Evolutionary conservation across 306 rosid species (phyloP), one percentile per base, ranked within the genome.

Genomic region (Acmispon strigosus): DNA sequence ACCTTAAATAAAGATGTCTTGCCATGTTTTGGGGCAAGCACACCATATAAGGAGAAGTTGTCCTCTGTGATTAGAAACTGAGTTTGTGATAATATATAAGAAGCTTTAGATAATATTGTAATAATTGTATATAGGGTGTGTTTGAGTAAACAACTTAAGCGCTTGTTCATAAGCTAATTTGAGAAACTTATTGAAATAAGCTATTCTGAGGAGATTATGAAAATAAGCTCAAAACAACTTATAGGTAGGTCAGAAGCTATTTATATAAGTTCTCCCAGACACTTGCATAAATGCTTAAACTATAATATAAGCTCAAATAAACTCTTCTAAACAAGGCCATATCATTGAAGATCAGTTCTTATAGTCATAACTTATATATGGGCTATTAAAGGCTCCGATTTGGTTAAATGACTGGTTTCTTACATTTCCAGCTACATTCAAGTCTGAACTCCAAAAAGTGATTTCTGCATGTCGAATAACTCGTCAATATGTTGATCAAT

Each of bases 391-490:
- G 53, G 61, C 51, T 43, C 57, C 68, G 43, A 44, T 32, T 51
- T 57, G 36, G 24, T 69, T 66, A 55, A 48, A 79, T 54, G 53
- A 61, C 29, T 34, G 10, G 34, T 17, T 61, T 60, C 62, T 65
- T 81, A 41, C 41, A 50, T 39, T 89, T 87, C 65, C 84, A 89
- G 99, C 70, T 74, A 50, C 53, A 24, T 84, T 94, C 77, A 87
- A 87, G 77, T 86, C 76, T 70, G 99, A 94, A 84, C 88, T 94
- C 77, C 89, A 77, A 82, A 71, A 82, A 80, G n/a, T 89, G 61
- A 87, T 94, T 78, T 84, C 85, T 52, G 86, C 86, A 73, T 89
- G 92, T 80, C 86, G 80, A 65, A 84, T 74, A 75, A 89, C 92
- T 7, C 96, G 97, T 14, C 51, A 77, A 75, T 89, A 84, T 69